Percentiles rank a stretch among this genome's conserved stretches.
Evolutionary conservation across 1,284 basidiomycete genomes (phyloP).

Genomic region (Hemileia vastatrix): DNA sequence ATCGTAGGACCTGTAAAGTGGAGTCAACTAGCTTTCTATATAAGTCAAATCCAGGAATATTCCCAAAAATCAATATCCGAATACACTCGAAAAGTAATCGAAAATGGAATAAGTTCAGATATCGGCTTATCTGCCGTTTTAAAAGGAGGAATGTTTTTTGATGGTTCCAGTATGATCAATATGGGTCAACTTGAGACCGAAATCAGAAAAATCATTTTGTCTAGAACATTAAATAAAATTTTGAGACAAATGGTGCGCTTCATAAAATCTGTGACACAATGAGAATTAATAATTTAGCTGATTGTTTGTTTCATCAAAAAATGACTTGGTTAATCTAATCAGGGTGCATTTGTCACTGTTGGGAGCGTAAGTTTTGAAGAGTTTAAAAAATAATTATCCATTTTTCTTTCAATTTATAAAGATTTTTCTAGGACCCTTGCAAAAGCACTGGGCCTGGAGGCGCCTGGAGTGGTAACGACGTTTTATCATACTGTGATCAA

Average conservation of each 20-base stretch:
- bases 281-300: no score
- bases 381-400: no score
- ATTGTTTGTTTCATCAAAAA: no score
- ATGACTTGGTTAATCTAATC: no score
- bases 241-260: no score
- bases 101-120: conserved; percentile 1
- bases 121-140: conserved; percentile 6
- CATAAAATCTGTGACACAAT: no score
- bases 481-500: conserved; percentile 13
- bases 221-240: no score
- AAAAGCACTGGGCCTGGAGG: conserved; percentile 9
- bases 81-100: not conserved
- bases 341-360: conserved; percentile 14
- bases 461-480: conserved; percentile 2
- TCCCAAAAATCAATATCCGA: not conserved
- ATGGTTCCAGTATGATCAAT: no score
- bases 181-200: no score
- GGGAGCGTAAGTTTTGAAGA: not conserved
- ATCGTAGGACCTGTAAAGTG: no score
- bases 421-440: conserved; percentile 4
- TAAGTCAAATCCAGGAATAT: conserved; percentile 10
- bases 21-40: conserved; percentile 13
- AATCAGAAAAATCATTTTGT: no score
- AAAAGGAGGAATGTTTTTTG: conserved; percentile 5
- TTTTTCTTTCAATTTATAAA: no score